Evolutionary conservation across 306 rosid genomes (phyloP).

Genomic region (Medicago ruthenica): DNA sequence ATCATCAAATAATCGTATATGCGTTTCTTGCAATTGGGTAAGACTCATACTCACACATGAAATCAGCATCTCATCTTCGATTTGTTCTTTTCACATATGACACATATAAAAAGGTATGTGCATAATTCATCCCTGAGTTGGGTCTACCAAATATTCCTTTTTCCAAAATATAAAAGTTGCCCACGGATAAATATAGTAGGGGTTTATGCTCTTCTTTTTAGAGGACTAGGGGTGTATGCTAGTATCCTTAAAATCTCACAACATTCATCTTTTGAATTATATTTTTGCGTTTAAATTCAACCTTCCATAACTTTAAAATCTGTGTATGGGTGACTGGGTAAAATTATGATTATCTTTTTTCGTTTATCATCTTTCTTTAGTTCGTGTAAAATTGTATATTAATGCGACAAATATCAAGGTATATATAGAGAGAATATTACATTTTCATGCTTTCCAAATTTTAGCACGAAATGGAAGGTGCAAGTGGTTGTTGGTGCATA

Average conservation of each 20-base stretch:
- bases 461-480: no score
- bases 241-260: neutral
- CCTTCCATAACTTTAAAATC: no score
- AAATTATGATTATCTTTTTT: no score
- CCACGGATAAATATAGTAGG: neutral
- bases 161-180: neutral
- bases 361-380: no score
- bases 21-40: neutral
- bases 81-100: conserved; percentile 16
- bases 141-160: neutral
- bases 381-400: no score
- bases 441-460: no score
- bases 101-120: neutral
- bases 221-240: neutral
- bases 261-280: neutral
- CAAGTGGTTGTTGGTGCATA: no score
- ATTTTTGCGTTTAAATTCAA: no score
- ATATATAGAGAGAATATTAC: no score
- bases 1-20: neutral
- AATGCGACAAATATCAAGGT: no score
- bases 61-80: neutral
- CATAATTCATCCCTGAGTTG: neutral
- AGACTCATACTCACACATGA: neutral
- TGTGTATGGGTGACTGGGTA: no score
- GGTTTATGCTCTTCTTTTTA: no score